Conservation (phyloP, 495 filamentous ascomycete genomes). For the Trichoderma asperelloides region DNA sequence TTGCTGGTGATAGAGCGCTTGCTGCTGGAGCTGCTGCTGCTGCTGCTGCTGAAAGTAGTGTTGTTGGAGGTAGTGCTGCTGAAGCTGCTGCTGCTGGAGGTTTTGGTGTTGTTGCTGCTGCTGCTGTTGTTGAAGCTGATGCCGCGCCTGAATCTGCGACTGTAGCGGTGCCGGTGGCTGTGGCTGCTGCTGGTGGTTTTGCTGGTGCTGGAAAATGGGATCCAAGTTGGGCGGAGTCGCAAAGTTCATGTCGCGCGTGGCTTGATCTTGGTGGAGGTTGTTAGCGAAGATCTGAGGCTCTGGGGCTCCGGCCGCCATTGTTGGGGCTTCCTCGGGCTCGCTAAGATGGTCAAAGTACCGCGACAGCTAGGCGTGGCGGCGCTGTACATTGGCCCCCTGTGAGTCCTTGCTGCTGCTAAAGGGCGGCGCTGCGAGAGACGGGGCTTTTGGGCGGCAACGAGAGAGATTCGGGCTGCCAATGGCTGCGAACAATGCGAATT, state of each 20-base stretch:
- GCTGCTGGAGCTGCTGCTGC: conserved; percentile 1
- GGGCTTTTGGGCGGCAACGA: too few relatives aligned
- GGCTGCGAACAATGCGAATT: background rate
- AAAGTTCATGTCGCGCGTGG: conserved; percentile 5
- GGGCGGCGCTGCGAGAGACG: background rate
- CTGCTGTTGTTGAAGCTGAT: background rate
- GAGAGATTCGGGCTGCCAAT: too few relatives aligned
- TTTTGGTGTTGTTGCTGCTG: conserved; percentile 8
- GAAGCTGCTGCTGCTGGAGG: background rate
- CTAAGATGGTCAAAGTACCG: background rate
- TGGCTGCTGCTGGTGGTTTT: conserved; percentile 2
- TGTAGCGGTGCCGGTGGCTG: conserved; percentile 2
- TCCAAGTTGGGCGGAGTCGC: conserved; percentile 1
- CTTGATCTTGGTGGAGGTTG: conserved; percentile 1
- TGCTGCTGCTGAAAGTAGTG: conserved; percentile 8
- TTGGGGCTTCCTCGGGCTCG: background rate
- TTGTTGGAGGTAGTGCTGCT: conserved; percentile 9
- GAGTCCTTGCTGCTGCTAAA: background rate
- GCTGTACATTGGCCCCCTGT: background rate
- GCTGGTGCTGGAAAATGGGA: background rate
- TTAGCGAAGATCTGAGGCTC: conserved; percentile 5
- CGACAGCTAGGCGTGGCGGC: background rate
- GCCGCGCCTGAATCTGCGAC: background rate
- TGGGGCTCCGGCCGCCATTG: background rate
- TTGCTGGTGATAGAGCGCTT: background rate